Base-by-base conservation (phyloP, 495 filamentous ascomycete genomes). In the Margaritispora aquatica region DNA sequence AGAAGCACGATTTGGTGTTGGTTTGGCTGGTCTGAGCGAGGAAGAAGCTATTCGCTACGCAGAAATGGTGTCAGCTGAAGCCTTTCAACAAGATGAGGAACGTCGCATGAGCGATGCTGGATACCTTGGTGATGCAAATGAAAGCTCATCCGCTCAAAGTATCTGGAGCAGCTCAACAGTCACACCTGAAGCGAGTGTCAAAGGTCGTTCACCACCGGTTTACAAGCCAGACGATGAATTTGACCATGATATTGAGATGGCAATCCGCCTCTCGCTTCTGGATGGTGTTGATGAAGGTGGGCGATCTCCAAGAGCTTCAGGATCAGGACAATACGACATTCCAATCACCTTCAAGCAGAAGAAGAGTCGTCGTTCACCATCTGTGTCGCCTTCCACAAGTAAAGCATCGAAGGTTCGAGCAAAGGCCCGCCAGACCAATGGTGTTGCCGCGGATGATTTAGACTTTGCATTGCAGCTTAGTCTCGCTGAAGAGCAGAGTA, bases 21-120 rank as follows among this genome's bases (percentile, higher is more conserved):
- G 92, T 56, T 69, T 94, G 2, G 81, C 87, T 10, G 90, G 88
- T 13, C 75, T 92, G 19, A 90, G 76, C 53, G 92, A 97, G 66
- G 92, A 97, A 60, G 91, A 98, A 66, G 82, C 93, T 41, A 62
- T 98, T 27, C 87, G 84, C 13, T 98, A 97, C 70, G 94, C 93
- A 1, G 84, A 86, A 54, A 82, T 97, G 76, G 73, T 98, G 20
- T 96, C 90, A 50, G 81, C 93, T 64, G 95, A 98, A 70, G 73
- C 84, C 0, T 86, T 85, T 52, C 73, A 77, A 55, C 75, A 72
- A 21, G 86, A 90, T 22, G 80, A 84, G 59, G 74, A 82, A 58
- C 83, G 83, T 51, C 77, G 77, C 11, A 75, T 71, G 48, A 80
- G 80, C 54, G 80, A 83, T 51, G 79, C 75, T 15, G 78, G 75